These are phyloP conservation scores for Diversispora epigaea DNA, from an alignment of 192 early-diverging fungal genomes.

Conservation along the genomic window DNA sequence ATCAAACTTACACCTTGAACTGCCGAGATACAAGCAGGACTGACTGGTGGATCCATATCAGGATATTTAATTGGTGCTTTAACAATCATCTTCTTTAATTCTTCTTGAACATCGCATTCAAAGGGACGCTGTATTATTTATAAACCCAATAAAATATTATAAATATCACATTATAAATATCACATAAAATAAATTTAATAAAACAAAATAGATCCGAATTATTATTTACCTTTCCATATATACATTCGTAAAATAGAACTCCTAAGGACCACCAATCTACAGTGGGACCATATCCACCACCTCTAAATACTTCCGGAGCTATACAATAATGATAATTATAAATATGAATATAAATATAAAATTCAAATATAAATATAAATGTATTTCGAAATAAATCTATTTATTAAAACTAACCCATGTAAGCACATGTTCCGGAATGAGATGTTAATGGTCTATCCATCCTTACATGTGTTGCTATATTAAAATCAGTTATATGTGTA, in stretches of 20 bases:
- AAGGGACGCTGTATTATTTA: constrained; percentile 60
- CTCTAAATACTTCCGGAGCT: constrained; percentile 71
- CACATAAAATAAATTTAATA: constrained; percentile 26
- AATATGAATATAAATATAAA: not conserved
- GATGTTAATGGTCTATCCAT: constrained; percentile 70
- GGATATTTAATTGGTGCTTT: constrained; percentile 66
- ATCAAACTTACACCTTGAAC: constrained; percentile 59
- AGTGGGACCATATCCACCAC: constrained; percentile 71
- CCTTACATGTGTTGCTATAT: constrained; percentile 79
- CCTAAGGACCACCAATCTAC: constrained; percentile 98
- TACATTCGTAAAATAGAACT: constrained; percentile 84
- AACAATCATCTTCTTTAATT: constrained; percentile 65
- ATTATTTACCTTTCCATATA: constrained; percentile 63
- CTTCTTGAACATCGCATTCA: constrained; percentile 58
- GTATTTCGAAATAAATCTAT: not conserved
- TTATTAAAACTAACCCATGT: constrained; percentile 65
- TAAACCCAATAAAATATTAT: not conserved
- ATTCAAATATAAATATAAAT: not conserved
- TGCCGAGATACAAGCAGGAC: constrained; percentile 67
- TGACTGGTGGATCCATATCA: constrained; percentile 49
- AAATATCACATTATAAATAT: not conserved
- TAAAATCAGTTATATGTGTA: constrained; percentile 92
- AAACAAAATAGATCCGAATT: not conserved
- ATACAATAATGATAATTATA: not conserved
- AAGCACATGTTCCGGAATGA: constrained; percentile 85